A percentile compares a stretch with the other conserved stretches of the same genome.
phyloP scores from a whole-genome alignment of 2,329 filamentous ascomycete species.

The Ceratocystis smalleyi region DNA sequence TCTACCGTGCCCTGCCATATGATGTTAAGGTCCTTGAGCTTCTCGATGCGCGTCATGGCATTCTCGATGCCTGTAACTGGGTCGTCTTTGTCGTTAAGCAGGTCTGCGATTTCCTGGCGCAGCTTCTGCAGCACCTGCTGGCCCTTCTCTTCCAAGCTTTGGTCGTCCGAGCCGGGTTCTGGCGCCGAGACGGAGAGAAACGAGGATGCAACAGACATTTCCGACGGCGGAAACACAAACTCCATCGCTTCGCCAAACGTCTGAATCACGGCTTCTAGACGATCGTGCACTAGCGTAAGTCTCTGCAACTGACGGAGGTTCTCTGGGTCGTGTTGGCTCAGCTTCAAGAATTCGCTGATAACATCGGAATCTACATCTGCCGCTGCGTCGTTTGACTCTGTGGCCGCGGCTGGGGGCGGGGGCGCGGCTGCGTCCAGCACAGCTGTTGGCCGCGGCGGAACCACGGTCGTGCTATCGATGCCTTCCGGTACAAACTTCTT shows the following conservation, averaged over 20 bases:
- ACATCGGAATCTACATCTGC: not conserved
- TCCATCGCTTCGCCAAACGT: constrained; percentile 92
- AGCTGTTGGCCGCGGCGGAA: constrained; percentile 15
- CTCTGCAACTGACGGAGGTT: constrained; percentile 70
- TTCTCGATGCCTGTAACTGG: constrained; percentile 54
- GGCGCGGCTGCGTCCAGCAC: not conserved
- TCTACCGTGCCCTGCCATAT: constrained; percentile 95
- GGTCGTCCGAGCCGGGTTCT: constrained; percentile 45
- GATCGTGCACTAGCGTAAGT: constrained; percentile 62
- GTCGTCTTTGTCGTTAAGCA: constrained; percentile 44
- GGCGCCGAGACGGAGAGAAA: constrained; percentile 85
- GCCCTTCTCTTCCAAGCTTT: constrained; percentile 71
- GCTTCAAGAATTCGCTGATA: not conserved
- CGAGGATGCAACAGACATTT: constrained; percentile 66
- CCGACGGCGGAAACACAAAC: constrained; percentile 79
- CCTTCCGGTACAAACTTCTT: constrained; percentile 50
- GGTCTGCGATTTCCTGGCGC: constrained; percentile 52
- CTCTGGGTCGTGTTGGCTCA: constrained; percentile 34
- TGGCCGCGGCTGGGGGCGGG: constrained; percentile 7
- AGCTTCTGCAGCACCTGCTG: constrained; percentile 61
- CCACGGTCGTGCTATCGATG: constrained; percentile 23
- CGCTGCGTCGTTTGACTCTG: constrained; percentile 16
- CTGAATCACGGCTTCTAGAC: constrained; percentile 80
- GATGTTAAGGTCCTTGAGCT: constrained; percentile 56
- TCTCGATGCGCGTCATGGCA: constrained; percentile 58